Evolutionary conservation across 2,329 filamentous ascomycete genomes (phyloP), one percentile per base, ranked within the genome.

Genomic region (Triangularia verruculosa): DNA sequence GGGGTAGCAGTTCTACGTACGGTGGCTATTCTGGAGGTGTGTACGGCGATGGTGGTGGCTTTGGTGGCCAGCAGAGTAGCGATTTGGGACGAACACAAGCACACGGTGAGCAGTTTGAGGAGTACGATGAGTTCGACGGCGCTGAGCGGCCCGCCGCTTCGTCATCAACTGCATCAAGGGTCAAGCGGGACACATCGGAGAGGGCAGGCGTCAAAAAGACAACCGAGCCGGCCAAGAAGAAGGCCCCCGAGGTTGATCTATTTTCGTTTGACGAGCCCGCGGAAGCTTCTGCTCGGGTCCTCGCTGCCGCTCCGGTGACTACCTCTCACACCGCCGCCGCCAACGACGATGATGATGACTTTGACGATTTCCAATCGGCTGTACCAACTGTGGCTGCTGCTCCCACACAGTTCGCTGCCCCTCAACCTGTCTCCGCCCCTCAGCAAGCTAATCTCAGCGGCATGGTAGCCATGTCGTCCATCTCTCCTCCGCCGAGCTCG

Each of bases 101-200:
- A 70, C 80, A 88, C 63, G 81, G 83, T 61, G 93, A 96, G 68
- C 86, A 89, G 68, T 99, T 97, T 70, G 94, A 98, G 70, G 95
- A 97, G 77, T 99, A 99, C 72, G 93, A 99, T 74, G 95, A 99
- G 77, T 94, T 89, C 72, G 94, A 98, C 62, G 95, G 97, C 72
- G 92, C 84, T 47, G 78, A 82, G 32, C 73, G 78, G 61, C 79
- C 79, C 24, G 61, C 75, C 57, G 75, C 82, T 59, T 47, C 17
- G n/a, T 54, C 47, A 24, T 43, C 32, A 39, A 79, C 84, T 64
- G 78, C 85, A 24, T 79, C 80, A 32, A 80, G 80, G 69, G 79
- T 82, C 73, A 78, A 81, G 68, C 70, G 78, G 65, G 82, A 83
- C 71, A 76, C 79, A 8, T 72, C 76, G 7, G 78, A 81, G 61